Percentiles rank a stretch among this genome's conserved stretches.
These are phyloP conservation scores for Malassezia sympodialis DNA, from an alignment of 1,284 basidiomycete species.

Conservation along the genomic window DNA sequence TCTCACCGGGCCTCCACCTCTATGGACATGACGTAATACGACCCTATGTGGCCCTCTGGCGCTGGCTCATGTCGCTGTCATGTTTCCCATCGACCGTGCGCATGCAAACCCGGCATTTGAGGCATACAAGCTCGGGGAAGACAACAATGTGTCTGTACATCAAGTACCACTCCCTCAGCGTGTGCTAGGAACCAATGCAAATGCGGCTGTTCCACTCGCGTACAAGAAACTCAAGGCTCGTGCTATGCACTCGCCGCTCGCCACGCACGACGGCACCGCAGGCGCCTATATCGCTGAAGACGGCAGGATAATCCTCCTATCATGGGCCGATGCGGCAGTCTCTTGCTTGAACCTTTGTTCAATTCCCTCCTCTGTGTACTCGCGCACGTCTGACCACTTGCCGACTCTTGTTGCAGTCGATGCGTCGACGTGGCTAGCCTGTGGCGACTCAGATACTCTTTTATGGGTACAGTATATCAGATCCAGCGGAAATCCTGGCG, in stretches of 20 bases:
- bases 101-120: background rate
- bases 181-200: background rate
- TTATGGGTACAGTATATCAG: background rate
- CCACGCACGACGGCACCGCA: background rate
- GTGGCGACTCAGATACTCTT: background rate
- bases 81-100: constrained; percentile 3
- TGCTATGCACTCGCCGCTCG: background rate
- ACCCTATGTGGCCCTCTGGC: too few relatives aligned
- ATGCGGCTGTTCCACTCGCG: background rate
- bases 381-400: background rate
- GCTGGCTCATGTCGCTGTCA: background rate
- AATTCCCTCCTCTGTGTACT: background rate
- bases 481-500: background rate
- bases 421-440: background rate
- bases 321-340: background rate
- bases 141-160: background rate
- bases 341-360: background rate
- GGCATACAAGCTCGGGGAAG: constrained; percentile 2
- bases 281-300: constrained; percentile 7
- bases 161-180: background rate
- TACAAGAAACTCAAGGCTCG: constrained; percentile 17
- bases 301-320: background rate
- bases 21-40: too few relatives aligned
- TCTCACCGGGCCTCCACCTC: background rate
- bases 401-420: background rate